Percentiles rank a stretch among this genome's conserved stretches.
These are phyloP conservation scores for Tardiomyces blankii DNA, from an alignment of 1,139 yeast species.

Conservation along the genomic window DNA sequence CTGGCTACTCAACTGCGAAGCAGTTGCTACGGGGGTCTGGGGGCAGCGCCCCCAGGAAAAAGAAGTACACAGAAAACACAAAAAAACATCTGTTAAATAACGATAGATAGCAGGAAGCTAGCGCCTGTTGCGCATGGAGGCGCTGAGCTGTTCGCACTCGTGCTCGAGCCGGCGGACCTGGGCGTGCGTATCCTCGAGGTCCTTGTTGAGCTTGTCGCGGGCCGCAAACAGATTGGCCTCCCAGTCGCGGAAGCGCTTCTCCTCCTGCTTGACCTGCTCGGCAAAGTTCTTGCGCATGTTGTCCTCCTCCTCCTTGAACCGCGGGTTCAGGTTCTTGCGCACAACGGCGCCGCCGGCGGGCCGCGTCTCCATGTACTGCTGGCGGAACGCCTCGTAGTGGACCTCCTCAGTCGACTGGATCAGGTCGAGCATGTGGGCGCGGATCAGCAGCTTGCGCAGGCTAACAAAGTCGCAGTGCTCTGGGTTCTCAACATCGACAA, in stretches of 20 bases:
- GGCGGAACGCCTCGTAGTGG: slow-evolving; percentile 85
- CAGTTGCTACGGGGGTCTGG: too few relatives aligned
- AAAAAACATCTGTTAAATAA: too few relatives aligned
- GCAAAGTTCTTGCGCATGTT: slow-evolving; percentile 89
- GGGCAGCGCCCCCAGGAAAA: too few relatives aligned
- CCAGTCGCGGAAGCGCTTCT: slow-evolving; percentile 96
- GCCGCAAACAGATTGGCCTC: slow-evolving; percentile 92
- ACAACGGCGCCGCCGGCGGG: slow-evolving; percentile 37
- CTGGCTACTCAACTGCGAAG: too few relatives aligned
- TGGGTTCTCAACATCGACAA: slow-evolving; percentile 94
- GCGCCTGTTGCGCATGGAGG: background rate
- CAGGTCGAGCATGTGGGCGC: slow-evolving; percentile 91
- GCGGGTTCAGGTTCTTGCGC: slow-evolving; percentile 57
- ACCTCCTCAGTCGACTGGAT: slow-evolving; percentile 80
- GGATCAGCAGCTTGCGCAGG: slow-evolving; percentile 72
- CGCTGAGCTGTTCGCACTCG: slow-evolving; percentile 14
- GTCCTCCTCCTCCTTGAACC: slow-evolving; percentile 93
- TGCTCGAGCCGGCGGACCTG: slow-evolving; percentile 25
- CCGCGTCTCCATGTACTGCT: slow-evolving; percentile 61
- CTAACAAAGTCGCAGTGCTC: slow-evolving; percentile 92
- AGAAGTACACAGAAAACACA: too few relatives aligned
- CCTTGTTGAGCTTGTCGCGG: slow-evolving; percentile 87
- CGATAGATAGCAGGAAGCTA: too few relatives aligned
- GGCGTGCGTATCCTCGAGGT: slow-evolving; percentile 75
- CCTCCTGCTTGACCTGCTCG: slow-evolving; percentile 97